Percentiles rank a stretch among this genome's conserved stretches.
Evolutionary conservation across 345 rosid genomes (phyloP).

Genomic region (Eucalyptus viminalis): DNA sequence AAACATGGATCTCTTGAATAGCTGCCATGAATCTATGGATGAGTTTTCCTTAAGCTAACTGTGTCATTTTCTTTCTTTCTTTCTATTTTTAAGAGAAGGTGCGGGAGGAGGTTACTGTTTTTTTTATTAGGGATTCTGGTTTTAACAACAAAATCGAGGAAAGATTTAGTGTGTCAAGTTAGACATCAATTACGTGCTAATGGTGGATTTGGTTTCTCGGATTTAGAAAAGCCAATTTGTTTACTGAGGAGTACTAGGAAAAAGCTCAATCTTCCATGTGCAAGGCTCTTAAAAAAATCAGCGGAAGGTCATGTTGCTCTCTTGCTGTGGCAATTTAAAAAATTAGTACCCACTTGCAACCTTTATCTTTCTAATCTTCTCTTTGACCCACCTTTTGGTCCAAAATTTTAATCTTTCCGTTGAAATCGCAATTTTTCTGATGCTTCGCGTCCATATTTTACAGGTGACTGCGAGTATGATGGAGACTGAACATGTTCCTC

Average conservation of each 20-base stretch:
- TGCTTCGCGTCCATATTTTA: background rate
- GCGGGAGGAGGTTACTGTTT: background rate
- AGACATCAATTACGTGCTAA: background rate
- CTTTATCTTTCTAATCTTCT: background rate
- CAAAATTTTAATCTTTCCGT: background rate
- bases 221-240: background rate
- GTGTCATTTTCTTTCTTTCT: background rate
- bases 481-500: constrained; percentile 30
- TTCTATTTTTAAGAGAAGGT: background rate
- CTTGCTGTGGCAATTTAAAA: background rate
- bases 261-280: background rate
- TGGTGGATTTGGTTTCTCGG: background rate
- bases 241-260: background rate
- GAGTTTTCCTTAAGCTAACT: background rate
- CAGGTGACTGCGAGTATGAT: constrained; percentile 49
- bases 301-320: background rate
- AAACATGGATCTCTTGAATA: background rate
- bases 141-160: background rate
- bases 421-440: background rate
- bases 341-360: background rate
- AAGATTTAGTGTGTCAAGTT: background rate
- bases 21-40: background rate
- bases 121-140: background rate
- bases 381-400: background rate
- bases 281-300: background rate